phyloP scores from a whole-genome alignment of 768 basidiomycete species.

The Boletus rubroflammeus region DNA sequence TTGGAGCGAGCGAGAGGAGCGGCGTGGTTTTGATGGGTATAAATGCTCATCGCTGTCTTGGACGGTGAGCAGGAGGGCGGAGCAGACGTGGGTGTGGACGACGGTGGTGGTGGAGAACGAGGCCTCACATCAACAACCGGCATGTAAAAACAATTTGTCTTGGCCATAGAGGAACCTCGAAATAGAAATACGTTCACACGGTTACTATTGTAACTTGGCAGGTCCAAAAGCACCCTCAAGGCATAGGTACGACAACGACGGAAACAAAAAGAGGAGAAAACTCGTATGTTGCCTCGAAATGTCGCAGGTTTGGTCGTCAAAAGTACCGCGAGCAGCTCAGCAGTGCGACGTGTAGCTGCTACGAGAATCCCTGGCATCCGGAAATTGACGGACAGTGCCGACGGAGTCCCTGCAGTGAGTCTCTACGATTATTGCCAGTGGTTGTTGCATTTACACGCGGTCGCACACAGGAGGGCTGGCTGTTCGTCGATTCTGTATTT shows the following conservation, averaged over 20 bases:
- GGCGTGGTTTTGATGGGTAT: slow-evolving; percentile 30
- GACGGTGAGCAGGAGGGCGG: slow-evolving; percentile 17
- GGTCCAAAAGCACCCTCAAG: too few relatives aligned
- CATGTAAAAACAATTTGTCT: slow-evolving; percentile 23
- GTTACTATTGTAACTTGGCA: too few relatives aligned
- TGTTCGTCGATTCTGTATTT: slow-evolving; percentile 78
- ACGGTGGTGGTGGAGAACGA: slow-evolving; percentile 23
- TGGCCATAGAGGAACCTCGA: slow-evolving; percentile 1
- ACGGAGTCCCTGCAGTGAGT: slow-evolving; percentile 17
- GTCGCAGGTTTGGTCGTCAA: not conserved
- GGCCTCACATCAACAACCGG: slow-evolving; percentile 9
- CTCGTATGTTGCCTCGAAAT: slow-evolving; percentile 19
- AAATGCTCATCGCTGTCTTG: slow-evolving; percentile 25
- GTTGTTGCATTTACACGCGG: slow-evolving; percentile 4
- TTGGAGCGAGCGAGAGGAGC: slow-evolving; percentile 46
- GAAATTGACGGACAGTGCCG: slow-evolving; percentile 8
- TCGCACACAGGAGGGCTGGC: slow-evolving; percentile 46
- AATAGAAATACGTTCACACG: slow-evolving; percentile 15
- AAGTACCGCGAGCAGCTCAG: not conserved
- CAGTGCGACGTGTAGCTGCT: slow-evolving; percentile 1
- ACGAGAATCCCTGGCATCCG: not conserved
- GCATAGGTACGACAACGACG: too few relatives aligned
- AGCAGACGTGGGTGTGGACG: slow-evolving; percentile 17
- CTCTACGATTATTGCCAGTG: slow-evolving; percentile 8
- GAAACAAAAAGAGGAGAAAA: too few relatives aligned